Base-by-base conservation (phyloP, 345 rosid genomes). In the Abelmoschus esculentus region DNA sequence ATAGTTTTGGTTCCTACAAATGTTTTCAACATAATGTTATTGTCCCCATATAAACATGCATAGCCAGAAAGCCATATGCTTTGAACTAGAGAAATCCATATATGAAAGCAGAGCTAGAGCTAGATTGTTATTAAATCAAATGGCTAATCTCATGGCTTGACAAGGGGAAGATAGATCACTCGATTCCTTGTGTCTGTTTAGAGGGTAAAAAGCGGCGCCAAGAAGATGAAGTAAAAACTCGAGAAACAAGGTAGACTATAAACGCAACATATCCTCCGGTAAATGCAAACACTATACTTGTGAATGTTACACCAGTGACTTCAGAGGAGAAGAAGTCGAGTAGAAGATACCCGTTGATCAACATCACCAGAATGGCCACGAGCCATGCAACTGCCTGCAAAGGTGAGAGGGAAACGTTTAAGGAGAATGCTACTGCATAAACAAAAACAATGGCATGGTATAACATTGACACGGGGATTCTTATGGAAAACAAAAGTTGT, bases 271-370 rank as follows among this genome's bases (percentile, higher is more conserved):
- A 93, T 14, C 84, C 86, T 29, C 75, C 78, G 0, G 89, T 88
- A 60, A 87, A 82, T 64, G 47, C 60, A 12, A 61, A 73, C 60
- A 89, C 78, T 0, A 73, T 61, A 11, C 74, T 72, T 0, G 90
- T 61, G 19, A 83, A 77, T 34, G 67, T 3, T 7, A 83, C 36
- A 14, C 96, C 87, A 38, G 62, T 74, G 66, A 84, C 96, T 79
- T 89, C 96, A 0, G 66, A 63, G 66, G 84, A 72, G 83, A 89
- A 89, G 77, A 91, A 89, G 66, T 93, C 96, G 15, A 86, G 26
- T 77, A 93, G 59, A 19, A 93, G 96, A 74, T 93, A 93, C 2
- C 91, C 93, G 14, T 93, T 93, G 73, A 93, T 93, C 74, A 87
- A 72, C 1, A 93, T 93, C 86, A 93, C 97, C 28, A 93, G 72